Base-by-base conservation (phyloP, 768 basidiomycete species). In the Kwoniella dendrophila region DNA sequence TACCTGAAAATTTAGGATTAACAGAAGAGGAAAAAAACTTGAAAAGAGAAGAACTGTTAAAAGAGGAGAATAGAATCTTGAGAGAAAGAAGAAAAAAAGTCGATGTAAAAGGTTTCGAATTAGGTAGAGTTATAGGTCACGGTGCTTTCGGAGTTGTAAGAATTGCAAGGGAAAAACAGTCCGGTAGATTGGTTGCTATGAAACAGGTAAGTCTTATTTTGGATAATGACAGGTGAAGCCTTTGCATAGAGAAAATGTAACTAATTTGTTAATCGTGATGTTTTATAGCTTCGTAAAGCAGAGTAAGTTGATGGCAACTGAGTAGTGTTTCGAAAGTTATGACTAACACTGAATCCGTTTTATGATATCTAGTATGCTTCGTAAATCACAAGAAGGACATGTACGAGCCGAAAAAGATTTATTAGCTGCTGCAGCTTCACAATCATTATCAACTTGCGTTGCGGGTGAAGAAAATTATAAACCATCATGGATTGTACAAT, bases 131-230 rank as follows among this genome's bases (percentile, higher is more conserved):
- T 50, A 94, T 96, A 74, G 93, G 94, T 34, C 92, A 96, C 78
- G 93, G 92, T 70, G 94, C 94, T 10, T 97, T 99, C 80, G 95
- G 94, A 0, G 94, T 97, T 45, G 95, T 99, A 18, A 90, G 88
- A 10, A 85, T 99, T 51, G 95, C 96, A 38, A 86, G 83, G 78
- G 92, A 97, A 80, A 85, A 85, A 70, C 83, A 85, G 26, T 85
- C 87, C 3, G 90, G 90, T 18, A 85, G 86, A 63, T 82, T 97
- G 47, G 97, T 87, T 74, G 93, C 93, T 56, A 97, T 99, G 91
- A 99, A 97, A 79, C 90, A 97, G 88, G 90, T 90, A 75, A 78
- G 81, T 47, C 29, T 43, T 11, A 20, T 8, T 11, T 43, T 43
- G 18, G 41, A 43, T 11, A 43, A 14, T 6, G 18, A 20, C 12